Evolutionary conservation across 2,329 filamentous ascomycete genomes (phyloP), one percentile per base, ranked within the genome.

Genomic region (Fusarium algeriense): DNA sequence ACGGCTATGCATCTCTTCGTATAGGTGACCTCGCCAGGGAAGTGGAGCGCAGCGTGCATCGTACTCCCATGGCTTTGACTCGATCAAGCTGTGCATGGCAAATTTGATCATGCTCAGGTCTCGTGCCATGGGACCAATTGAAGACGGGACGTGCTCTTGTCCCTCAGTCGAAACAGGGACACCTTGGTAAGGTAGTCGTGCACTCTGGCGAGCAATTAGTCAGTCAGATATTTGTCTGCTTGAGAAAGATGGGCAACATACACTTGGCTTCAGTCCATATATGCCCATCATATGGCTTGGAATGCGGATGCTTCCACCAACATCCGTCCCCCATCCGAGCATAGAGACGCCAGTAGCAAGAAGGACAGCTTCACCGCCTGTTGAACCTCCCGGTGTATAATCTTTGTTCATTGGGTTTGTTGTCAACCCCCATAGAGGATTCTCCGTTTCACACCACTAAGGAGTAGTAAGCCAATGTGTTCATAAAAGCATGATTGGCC

Each of bases 221-320:
- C 6, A 28, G n/a, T 15, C 6, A 28, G n/a, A 15, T 30, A 4
- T 7, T 14, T 2, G 9, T 6, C 2, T 7, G 1, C 23, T 32
- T 1, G 2, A 4, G 11, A 19, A 6, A 2, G 3, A 4, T 2
- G 9, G 15, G 11, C 7, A 38, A 13, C 55, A 38, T 7, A 58
- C 55, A 15, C 55, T 58, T 5, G 55, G 55, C 26, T 58, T 58
- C 3, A 58, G 19, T 23, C 55, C 55, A 32, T 58, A 58, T 14
- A 58, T 12, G 10, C 55, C 55, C 44, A 52, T 58, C 44, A 58
- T 58, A 6, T 58, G 55, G 26, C 55, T 58, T 12, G 55, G 55
- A 15, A 58, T 58, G 7, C 55, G 55, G 19, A 58, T 58, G 5
- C 55, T 58, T 32, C 55, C 55, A 12, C 55, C 55, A 14, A 58